Evolutionary conservation across 2,329 filamentous ascomycete genomes (phyloP), one percentile per base, ranked within the genome.

Genomic region (Arthrocladium fulminans): DNA sequence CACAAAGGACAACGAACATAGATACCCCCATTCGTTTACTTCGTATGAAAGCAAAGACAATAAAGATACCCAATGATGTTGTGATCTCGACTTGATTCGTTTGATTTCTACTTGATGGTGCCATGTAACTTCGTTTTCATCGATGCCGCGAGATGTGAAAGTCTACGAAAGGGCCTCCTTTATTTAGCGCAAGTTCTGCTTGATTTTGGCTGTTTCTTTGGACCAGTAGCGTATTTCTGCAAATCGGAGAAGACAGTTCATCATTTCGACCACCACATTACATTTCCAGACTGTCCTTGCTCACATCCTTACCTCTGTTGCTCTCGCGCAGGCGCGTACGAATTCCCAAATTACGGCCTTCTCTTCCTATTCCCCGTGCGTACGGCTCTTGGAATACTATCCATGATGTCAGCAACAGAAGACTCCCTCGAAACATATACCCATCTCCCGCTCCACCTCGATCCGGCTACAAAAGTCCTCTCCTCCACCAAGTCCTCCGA

Each of bases 401-500:
- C 17, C 32, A 49, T 35, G 27, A 59, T 59, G 57, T 52, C 55
- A 39, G 46, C 57, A 25, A 55, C 48, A 19, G 57, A 59, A 30
- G 55, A 57, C 48, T 47, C 53, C 27, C 55, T 59, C 49, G 56
- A 59, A 39, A 60, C 55, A 59, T 97, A 90, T 76, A 86, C 81
- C 58, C 80, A 88, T 60, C 81, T 94, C 63, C 86, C 88, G 30
- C 74, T 98, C 46, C 73, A 79, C 54, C 77, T 97, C 66, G 85
- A 96, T 72, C 79, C 86, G n/a, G 67, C 80, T 57, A 84, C 84
- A 62, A 94, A 95, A 73, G 73, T 81, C 59, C 75, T 97, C 63
- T 72, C 74, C 54, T 67, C 73, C 17, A 70, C 73, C 51, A 45
- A 35, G 13, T 66, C 70, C n/a, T 63, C 70, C 43, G 63, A 70